phyloP scores from a whole-genome alignment of 2,329 filamentous ascomycete species.

The Calonectria leucothoes region DNA sequence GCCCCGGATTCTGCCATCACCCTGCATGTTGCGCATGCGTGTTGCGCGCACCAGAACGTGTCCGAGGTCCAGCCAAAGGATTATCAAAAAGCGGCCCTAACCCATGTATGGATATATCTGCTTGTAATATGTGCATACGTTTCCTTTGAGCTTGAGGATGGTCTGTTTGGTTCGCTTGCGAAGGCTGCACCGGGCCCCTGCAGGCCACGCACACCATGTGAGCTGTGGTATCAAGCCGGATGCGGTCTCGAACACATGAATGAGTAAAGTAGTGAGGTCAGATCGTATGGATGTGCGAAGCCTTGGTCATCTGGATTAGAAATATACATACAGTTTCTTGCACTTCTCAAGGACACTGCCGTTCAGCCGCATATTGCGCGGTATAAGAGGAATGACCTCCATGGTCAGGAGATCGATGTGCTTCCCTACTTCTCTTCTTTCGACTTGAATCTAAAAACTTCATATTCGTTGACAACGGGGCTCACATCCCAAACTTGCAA shows the following conservation, averaged over 20 bases:
- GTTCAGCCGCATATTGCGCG: background rate
- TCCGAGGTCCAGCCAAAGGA: background rate
- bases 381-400: background rate
- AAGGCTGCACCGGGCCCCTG: background rate
- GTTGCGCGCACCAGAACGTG: background rate
- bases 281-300: background rate
- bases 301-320: background rate
- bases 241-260: background rate
- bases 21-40: background rate
- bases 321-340: background rate
- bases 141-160: background rate
- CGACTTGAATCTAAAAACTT: background rate
- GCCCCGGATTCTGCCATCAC: background rate
- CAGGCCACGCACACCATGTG: background rate
- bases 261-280: background rate
- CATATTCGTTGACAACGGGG: background rate
- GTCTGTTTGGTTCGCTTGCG: background rate
- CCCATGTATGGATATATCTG: background rate
- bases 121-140: background rate
- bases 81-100: background rate
- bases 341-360: background rate
- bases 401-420: background rate
- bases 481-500: background rate
- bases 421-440: background rate
- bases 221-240: background rate